Percentiles rank a stretch among this genome's conserved stretches.
Evolutionary conservation across 2,329 filamentous ascomycete genomes (phyloP).

Genomic region (Aphanocladium album): DNA sequence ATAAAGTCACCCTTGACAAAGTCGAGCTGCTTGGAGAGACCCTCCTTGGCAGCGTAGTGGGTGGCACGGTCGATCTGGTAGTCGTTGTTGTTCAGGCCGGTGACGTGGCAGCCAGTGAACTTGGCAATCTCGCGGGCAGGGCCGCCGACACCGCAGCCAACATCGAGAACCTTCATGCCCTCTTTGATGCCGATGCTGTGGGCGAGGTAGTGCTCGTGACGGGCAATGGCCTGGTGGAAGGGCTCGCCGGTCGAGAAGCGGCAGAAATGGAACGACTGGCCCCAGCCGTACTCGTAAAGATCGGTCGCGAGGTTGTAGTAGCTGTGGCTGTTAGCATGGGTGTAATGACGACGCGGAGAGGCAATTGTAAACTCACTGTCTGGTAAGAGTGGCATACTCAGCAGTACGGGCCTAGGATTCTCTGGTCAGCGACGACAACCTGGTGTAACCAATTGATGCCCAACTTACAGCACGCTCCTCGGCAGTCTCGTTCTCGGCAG

Average conservation of each 20-base stretch:
- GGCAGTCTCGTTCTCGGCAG: conserved; percentile 71
- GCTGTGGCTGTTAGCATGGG: conserved; percentile 36
- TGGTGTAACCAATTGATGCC: not conserved
- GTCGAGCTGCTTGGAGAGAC: conserved; percentile 69
- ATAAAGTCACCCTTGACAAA: conserved; percentile 98
- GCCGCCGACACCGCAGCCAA: conserved; percentile 94
- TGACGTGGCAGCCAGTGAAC: conserved; percentile 84
- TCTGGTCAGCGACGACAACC: conserved; percentile 38
- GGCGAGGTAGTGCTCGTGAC: conserved; percentile 97
- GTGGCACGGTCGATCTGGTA: conserved; percentile 97
- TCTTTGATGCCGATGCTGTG: conserved; percentile 81
- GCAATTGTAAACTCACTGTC: conserved; percentile 81
- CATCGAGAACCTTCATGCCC: conserved; percentile 86
- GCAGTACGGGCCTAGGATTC: conserved; percentile 53
- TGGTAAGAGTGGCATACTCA: conserved; percentile 88
- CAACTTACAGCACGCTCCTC: conserved; percentile 68
- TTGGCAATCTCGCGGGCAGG: conserved; percentile 94
- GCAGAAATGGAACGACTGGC: conserved; percentile 95
- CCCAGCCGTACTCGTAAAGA: conserved; percentile 96
- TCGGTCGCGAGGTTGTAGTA: conserved; percentile 98
- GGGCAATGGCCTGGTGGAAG: conserved; percentile 86
- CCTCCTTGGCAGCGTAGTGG: conserved; percentile 76
- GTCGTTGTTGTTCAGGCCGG: conserved; percentile 97
- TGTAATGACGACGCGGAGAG: too few species aligned
- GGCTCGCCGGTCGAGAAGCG: conserved; percentile 82